phyloP scores from a whole-genome alignment of 208 protist species.

The Leptomonas pyrrhocoris region DNA sequence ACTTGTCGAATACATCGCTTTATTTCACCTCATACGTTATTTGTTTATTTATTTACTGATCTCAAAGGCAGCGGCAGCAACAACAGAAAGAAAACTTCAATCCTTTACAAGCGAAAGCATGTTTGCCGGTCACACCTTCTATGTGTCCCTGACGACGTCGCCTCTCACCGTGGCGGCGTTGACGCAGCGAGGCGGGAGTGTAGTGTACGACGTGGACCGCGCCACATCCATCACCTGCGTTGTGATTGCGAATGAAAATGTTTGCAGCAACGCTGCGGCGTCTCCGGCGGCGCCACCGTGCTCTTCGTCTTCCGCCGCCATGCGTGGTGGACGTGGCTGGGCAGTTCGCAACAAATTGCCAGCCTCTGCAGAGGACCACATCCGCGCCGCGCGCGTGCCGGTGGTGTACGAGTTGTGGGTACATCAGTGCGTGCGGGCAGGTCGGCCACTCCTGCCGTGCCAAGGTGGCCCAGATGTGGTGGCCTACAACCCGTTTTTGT shows the following conservation, averaged over 20 bases:
- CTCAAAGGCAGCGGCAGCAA: too few relatives aligned
- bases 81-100: too few relatives aligned
- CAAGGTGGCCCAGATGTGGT: conserved; percentile 26
- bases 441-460: conserved; percentile 11
- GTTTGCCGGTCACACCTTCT: conserved; percentile 49
- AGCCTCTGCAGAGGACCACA: conserved; percentile 6
- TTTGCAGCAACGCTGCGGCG: background rate
- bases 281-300: background rate
- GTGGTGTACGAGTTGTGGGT: conserved; percentile 66
- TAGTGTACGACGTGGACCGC: conserved; percentile 36
- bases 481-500: conserved; percentile 59
- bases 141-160: conserved; percentile 38
- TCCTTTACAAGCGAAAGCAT: conserved; percentile 17
- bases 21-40: too few relatives aligned
- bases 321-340: conserved; percentile 5
- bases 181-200: conserved; percentile 40
- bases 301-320: background rate
- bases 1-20: too few relatives aligned
- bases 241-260: conserved; percentile 28
- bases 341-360: conserved; percentile 6
- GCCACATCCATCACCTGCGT: conserved; percentile 33
- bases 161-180: conserved; percentile 39
- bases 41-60: too few relatives aligned
- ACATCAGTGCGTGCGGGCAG: conserved; percentile 34
- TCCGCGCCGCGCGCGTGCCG: conserved; percentile 47